Percentiles rank a stretch among this genome's conserved stretches.
phyloP scores from a whole-genome alignment of 1,139 yeast species.

The Lodderomyces theae region DNA sequence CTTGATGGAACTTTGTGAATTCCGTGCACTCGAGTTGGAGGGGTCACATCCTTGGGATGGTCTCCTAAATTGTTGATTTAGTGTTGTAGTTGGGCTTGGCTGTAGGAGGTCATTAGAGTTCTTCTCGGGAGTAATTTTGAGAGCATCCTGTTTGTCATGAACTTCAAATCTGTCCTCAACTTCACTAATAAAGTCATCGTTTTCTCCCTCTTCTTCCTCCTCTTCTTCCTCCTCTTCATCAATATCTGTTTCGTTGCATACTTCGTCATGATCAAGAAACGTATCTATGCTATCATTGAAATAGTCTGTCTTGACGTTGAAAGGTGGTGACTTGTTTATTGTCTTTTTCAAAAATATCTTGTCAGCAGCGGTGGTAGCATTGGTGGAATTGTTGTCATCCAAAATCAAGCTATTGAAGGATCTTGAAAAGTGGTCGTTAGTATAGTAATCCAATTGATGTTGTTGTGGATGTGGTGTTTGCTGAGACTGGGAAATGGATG shows the following conservation, averaged over 20 bases:
- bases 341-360: constrained; percentile 14
- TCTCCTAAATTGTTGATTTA: constrained; percentile 1
- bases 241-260: constrained; percentile 11
- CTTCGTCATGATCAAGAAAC: constrained; percentile 17
- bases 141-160: not conserved
- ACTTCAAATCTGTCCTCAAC: not conserved
- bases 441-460: constrained; percentile 32
- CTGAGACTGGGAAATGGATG: constrained; percentile 10
- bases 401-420: constrained; percentile 46
- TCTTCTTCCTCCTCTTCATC: constrained; percentile 18
- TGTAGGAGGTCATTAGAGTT: constrained; percentile 13
- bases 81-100: not conserved
- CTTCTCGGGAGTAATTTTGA: not conserved
- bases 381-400: constrained; percentile 33
- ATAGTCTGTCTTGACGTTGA: constrained; percentile 36
- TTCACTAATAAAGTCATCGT: constrained; percentile 6
- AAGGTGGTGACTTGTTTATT: constrained; percentile 45
- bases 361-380: constrained; percentile 1
- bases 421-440: constrained; percentile 42
- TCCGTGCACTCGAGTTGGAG: constrained; percentile 11
- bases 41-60: constrained; percentile 10
- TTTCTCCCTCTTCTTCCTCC: too few species aligned
- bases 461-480: constrained; percentile 15
- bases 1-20: constrained; percentile 31
- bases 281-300: constrained; percentile 28